Evolutionary conservation across 805 yeast genomes (phyloP), one percentile per base, ranked within the genome.

Genomic region (Ogataea neopini): DNA sequence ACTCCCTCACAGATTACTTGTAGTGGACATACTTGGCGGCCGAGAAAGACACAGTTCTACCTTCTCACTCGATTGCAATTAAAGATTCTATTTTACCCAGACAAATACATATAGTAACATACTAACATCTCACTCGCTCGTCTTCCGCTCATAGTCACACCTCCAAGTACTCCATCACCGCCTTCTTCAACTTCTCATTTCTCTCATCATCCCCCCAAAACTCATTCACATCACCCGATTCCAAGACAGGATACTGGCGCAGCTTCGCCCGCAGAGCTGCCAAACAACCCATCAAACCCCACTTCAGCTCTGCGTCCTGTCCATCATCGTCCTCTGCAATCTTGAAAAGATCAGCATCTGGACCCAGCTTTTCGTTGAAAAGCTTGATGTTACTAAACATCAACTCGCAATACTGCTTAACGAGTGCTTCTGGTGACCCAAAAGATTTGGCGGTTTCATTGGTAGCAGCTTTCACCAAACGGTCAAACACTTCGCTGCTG

Each of bases 401-500:
- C 25, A 47, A 29, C n/a, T 29, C 19, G 17, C 34, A 30, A 9
- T n/a, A 30, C 17, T 30, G 34, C 17, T 13, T 3, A 17, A 19
- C 23, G 10, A 34, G 37, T 23, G 23, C 10, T 5, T 17, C 35
- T 71, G 60, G 34, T 58, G 13, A 8, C 11, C 30, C 30, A 28
- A 11, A 28, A 28, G 53, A 23, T 58, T 63, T n/a, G 45, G 51
- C 47, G 9, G 51, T 51, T n/a, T 41, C 42, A 10, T 35, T 35
- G 1, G 52, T 51, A 11, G 52, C 53, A 19, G 53, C 55, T 10
- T 40, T 41, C n/a, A 64, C 47, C 35, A 64, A 35, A 22, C 66
- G 51, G 34, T 62, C 62, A 15, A 67, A 50, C 26, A 63, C 53
- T 41, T 79, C 83, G 44, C 70, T 69, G 0, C 76, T 72, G 44